A percentile compares a stretch with the other conserved stretches of the same genome.
These are phyloP conservation scores for Geosmithia morbida DNA, from an alignment of 2,329 filamentous ascomycete genomes.

Conservation along the genomic window DNA sequence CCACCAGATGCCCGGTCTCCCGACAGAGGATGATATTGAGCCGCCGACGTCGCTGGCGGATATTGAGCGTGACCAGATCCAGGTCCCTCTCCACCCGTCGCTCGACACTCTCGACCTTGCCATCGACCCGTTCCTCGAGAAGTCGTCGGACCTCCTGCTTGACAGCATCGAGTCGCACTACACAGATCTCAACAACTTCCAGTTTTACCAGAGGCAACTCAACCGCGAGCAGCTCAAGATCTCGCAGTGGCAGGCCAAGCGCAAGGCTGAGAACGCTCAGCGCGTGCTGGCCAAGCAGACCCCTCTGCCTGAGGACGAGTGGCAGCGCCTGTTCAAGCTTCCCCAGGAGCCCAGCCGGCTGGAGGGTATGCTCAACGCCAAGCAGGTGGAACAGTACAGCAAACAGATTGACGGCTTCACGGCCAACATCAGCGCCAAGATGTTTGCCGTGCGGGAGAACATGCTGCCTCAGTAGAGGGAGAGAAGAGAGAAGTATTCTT, in stretches of 20 bases:
- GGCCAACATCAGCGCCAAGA: slow-evolving; percentile 82
- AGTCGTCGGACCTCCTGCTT: slow-evolving; percentile 90
- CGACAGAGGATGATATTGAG: slow-evolving; percentile 48
- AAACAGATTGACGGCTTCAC: slow-evolving; percentile 95
- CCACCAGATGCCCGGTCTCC: slow-evolving; percentile 69
- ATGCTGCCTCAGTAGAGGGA: slow-evolving; percentile 40
- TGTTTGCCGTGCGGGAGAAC: slow-evolving; percentile 84
- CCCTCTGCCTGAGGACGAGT: slow-evolving; percentile 88
- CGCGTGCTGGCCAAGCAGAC: slow-evolving; percentile 77
- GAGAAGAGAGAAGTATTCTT: slow-evolving; percentile 2
- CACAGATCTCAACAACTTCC: slow-evolving; percentile 98
- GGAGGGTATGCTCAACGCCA: slow-evolving; percentile 86
- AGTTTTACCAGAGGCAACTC: slow-evolving; percentile 87
- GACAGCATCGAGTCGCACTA: slow-evolving; percentile 97
- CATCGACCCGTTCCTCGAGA: slow-evolving; percentile 95
- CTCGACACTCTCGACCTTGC: slow-evolving; percentile 81
- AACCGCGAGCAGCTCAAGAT: slow-evolving; percentile 95
- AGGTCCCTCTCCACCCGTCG: slow-evolving; percentile 66
- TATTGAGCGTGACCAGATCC: slow-evolving; percentile 50
- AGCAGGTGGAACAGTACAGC: slow-evolving; percentile 96
- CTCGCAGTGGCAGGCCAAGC: slow-evolving; percentile 88
- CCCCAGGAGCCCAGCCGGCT: slow-evolving; percentile 86
- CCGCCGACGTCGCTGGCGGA: slow-evolving; percentile 70
- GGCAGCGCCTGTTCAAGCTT: slow-evolving; percentile 96
- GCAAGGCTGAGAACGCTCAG: slow-evolving; percentile 86